Base-by-base conservation (phyloP, 2,329 filamentous ascomycete genomes). In the Trichoderma lentiforme region DNA sequence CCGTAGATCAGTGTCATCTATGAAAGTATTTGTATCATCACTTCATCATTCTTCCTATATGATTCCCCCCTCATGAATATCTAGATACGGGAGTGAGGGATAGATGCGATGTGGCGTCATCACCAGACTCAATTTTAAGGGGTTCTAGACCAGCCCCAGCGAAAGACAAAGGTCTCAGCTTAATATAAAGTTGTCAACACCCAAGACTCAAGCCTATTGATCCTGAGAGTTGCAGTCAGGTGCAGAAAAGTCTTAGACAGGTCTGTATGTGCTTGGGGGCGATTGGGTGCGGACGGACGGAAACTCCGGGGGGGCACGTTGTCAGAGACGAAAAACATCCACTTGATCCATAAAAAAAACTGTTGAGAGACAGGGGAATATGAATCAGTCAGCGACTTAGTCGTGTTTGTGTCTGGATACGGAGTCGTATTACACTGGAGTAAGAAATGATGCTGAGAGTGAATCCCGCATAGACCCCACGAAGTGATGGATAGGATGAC, bases 1-100 rank as follows among this genome's bases (percentile, higher is more conserved):
- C 28, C 3, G 57, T 64, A 39, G 62, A 43, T 34, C 26, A 9
- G 15, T 12, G 43, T 60, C 61, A 61, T 66, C 18, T 65, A 28
- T 60, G 34, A 65, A n/a, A 60, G 62, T 18, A 71, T 60, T 58
- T 71, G 60, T 71, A 71, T n/a, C 43, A 71, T 21, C 43, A 61
- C 6, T 7, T n/a, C 21, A 18, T 32, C 34, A 28, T 51, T 34
- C n/a, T 34, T 61, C 28, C 21, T 51, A 21, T 53, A 70, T 70
- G 67, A 70, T 70, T 70, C 57, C 39, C 57, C 66, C 57, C 30
- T 62, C 57, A 53, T 70, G 36, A 36, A 62, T 62, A 61, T 51
- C 26, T 61, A 70, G 67, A 62, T 62, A 21, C 2, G 11, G n/a
- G 21, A 14, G 21, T 28, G 32, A 34, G 30, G 30, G 39, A 62